Percentiles rank a stretch among this genome's conserved stretches.
phyloP scores from a whole-genome alignment of 2,329 filamentous ascomycete genomes.

The Colletotrichum horii region DNA sequence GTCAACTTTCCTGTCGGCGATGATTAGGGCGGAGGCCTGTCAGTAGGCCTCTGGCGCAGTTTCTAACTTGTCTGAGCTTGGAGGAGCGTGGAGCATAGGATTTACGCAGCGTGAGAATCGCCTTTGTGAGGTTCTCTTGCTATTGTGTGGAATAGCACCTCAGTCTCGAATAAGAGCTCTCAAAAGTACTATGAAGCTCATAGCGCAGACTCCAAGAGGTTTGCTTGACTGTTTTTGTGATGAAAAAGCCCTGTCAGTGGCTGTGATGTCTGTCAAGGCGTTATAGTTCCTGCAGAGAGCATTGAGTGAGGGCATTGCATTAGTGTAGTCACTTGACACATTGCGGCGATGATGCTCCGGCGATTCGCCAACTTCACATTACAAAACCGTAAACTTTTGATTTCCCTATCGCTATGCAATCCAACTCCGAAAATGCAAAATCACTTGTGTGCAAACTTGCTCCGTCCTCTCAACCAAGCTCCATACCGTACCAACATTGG shows the following conservation, averaged over 20 bases:
- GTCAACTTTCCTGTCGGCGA: no score
- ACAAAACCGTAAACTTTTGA: background rate
- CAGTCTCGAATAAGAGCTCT: no score
- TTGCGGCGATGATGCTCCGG: accelerated
- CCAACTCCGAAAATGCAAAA: background rate
- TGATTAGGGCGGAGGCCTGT: no score
- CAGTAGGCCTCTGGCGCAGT: no score
- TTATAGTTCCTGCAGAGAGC: accelerated
- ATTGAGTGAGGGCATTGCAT: background rate
- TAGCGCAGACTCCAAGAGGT: no score
- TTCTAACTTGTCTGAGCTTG: no score
- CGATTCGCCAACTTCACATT: background rate
- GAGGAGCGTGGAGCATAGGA: no score
- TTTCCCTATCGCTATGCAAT: background rate
- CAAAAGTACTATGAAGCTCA: no score
- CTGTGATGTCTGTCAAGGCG: accelerated
- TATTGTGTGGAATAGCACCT: no score
- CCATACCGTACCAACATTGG: background rate
- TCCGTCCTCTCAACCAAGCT: background rate
- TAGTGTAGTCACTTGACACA: background rate
- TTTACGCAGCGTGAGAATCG: no score
- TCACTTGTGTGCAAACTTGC: background rate
- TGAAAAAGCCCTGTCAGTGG: accelerated
- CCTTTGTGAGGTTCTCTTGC: no score
- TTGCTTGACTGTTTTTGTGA: background rate